Conservation (phyloP, 2,329 filamentous ascomycete genomes). For the Penicillium olsonii region DNA sequence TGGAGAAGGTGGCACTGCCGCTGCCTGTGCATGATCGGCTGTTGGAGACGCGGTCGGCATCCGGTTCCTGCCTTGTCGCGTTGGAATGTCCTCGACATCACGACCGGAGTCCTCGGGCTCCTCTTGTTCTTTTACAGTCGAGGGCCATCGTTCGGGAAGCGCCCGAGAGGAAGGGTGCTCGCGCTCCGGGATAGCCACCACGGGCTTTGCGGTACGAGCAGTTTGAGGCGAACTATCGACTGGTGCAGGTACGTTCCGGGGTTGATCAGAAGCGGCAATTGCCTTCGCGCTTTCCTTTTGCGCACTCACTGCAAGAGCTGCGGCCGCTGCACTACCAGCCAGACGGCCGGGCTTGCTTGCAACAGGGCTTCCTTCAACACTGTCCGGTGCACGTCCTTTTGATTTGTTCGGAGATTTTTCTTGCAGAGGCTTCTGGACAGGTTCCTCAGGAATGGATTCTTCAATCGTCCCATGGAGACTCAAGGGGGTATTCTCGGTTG, state of each 20-base stretch:
- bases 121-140: constrained; percentile 13
- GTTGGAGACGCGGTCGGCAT: constrained; percentile 12
- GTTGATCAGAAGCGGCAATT: constrained; percentile 9
- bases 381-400: constrained; percentile 22
- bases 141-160: constrained; percentile 14
- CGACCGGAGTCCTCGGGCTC: constrained; percentile 4
- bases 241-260: background rate
- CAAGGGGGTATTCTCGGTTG: constrained; percentile 20
- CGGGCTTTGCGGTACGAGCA: background rate
- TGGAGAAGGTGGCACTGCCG: constrained; percentile 23
- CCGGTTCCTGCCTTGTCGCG: constrained; percentile 3
- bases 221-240: constrained; percentile 1
- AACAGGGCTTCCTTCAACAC: constrained; percentile 30
- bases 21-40: constrained; percentile 15
- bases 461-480: constrained; percentile 22
- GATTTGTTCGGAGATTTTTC: constrained; percentile 22
- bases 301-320: constrained; percentile 29
- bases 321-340: constrained; percentile 32
- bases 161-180: constrained; percentile 15
- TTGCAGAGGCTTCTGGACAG: constrained; percentile 28
- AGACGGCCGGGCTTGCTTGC: constrained; percentile 26
- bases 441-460: constrained; percentile 21
- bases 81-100: background rate
- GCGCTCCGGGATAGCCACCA: background rate
- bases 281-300: constrained; percentile 14